A percentile compares a stretch with the other conserved stretches of the same genome.
These are phyloP conservation scores for Xerocomus brunneocitrinus DNA, from an alignment of 768 basidiomycete species.

Conservation along the genomic window DNA sequence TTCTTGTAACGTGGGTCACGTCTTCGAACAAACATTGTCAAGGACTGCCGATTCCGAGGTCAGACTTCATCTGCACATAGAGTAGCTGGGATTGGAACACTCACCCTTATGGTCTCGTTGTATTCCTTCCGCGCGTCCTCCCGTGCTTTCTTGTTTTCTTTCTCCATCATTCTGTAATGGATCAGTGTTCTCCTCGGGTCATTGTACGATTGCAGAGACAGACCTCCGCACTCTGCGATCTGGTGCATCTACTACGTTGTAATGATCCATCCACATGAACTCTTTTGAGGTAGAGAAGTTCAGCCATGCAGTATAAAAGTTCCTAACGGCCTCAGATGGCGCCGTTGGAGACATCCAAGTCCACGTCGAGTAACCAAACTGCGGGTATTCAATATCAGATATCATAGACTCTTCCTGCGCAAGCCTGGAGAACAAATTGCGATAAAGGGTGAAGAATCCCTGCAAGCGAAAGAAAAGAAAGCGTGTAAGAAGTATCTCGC, in stretches of 20 bases:
- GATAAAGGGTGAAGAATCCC: constrained; percentile 89
- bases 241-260: constrained; percentile 79
- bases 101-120: constrained; percentile 83
- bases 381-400: constrained; percentile 57
- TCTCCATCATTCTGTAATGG: constrained; percentile 75
- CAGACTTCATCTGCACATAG: not conserved
- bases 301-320: constrained; percentile 83
- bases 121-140: constrained; percentile 88
- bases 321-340: constrained; percentile 48
- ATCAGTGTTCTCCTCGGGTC: not conserved
- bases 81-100: constrained; percentile 22
- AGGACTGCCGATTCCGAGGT: constrained; percentile 42
- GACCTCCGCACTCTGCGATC: constrained; percentile 81
- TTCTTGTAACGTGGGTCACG: constrained; percentile 85
- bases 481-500: not conserved
- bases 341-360: constrained; percentile 54
- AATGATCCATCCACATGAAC: constrained; percentile 83
- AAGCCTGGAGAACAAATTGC: constrained; percentile 79
- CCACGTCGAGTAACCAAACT: constrained; percentile 79
- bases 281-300: constrained; percentile 86
- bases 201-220: constrained; percentile 7
- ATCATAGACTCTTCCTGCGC: constrained; percentile 65
- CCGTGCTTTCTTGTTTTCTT: constrained; percentile 89
- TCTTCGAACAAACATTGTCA: constrained; percentile 74
- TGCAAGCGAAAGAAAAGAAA: constrained; percentile 28